phyloP scores from a whole-genome alignment of 768 basidiomycete genomes.

The Albatrellus ellisii region DNA sequence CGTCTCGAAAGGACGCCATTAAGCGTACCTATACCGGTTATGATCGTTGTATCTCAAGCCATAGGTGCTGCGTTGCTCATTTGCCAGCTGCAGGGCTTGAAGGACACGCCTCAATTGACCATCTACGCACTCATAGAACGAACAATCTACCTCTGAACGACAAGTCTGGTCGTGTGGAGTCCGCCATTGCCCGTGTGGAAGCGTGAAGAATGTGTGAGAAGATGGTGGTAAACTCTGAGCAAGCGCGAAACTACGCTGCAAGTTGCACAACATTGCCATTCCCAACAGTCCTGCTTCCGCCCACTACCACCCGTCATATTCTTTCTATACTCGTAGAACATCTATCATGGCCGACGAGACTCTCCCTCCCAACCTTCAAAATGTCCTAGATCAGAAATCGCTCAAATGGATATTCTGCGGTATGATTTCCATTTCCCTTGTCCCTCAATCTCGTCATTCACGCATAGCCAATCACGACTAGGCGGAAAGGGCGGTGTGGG shows the following conservation, averaged over 20 bases:
- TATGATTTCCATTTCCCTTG: constrained; percentile 26
- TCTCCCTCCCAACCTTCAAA: constrained; percentile 81
- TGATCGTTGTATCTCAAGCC: constrained; percentile 88
- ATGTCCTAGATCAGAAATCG: constrained; percentile 83
- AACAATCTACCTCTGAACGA: constrained; percentile 29
- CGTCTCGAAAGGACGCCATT: not conserved
- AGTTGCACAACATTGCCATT: constrained; percentile 1
- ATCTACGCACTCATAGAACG: not conserved
- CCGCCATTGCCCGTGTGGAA: constrained; percentile 4
- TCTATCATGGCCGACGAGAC: constrained; percentile 38
- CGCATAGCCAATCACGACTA: constrained; percentile 19
- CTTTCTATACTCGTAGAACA: constrained; percentile 9
- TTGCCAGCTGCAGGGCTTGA: constrained; percentile 71
- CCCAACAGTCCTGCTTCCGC: constrained; percentile 3
- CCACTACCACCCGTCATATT: constrained; percentile 6
- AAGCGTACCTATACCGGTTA: constrained; percentile 61
- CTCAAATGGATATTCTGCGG: constrained; percentile 99
- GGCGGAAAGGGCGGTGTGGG: constrained; percentile 99
- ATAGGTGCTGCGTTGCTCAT: constrained; percentile 83
- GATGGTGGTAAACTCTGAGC: constrained; percentile 3
- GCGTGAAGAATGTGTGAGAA: constrained; percentile 6
- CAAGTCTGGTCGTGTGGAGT: constrained; percentile 11
- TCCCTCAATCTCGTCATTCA: constrained; percentile 8
- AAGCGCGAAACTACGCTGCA: not conserved
- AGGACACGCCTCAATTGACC: not conserved